Evolutionary conservation across 768 basidiomycete species (phyloP), one percentile per base, ranked within the genome.

Genomic region (Rhizopogon vulgaris): DNA sequence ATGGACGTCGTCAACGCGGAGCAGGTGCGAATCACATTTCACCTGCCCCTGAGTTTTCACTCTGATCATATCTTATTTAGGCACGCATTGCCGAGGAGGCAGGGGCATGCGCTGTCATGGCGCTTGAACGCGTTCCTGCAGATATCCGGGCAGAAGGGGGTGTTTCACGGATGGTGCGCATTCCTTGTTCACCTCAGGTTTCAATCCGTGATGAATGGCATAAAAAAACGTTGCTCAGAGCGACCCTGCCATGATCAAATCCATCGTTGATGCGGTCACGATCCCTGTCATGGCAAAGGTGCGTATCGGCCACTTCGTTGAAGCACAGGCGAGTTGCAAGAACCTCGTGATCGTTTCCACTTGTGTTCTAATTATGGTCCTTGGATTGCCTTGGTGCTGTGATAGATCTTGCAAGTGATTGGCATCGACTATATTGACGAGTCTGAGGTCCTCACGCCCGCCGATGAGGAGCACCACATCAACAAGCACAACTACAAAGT

Each of bases 81-180:
- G 95, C 95, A 53, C 87, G 89, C 55, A 94, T 97, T 60, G 95
- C 95, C 41, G 95, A 98, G 65, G 92, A 94, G 65, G 95, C 95
- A 8, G 95, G 95, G 41, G 95, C 95, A 6, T 93, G 91, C 65
- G 95, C 95, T 53, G 95, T 99, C 56, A 98, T 99, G 95, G 92
- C 92, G 4, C 79, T 94, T 30, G 92, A 96, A 69, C 78, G 94
- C 52, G 91, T 99, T 3, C 95, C 95, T 9, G 94, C 94, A 11
- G 93, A 97, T 65, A 98, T 99, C 63, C 81, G 95, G 55, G 78
- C 78, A 15, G 76, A 90, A 66, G 95, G 95, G 30, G 95, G 95
- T 53, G 95, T 99, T 49, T 92, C 95, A 0, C 78, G 95, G 55
- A 99, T 99, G 95, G 93, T 91, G 60, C 58, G 82, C 63, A 37